Evolutionary conservation across 2,329 filamentous ascomycete species (phyloP), one percentile per base, ranked within the genome.

Genomic region (Beauveria sp.): DNA sequence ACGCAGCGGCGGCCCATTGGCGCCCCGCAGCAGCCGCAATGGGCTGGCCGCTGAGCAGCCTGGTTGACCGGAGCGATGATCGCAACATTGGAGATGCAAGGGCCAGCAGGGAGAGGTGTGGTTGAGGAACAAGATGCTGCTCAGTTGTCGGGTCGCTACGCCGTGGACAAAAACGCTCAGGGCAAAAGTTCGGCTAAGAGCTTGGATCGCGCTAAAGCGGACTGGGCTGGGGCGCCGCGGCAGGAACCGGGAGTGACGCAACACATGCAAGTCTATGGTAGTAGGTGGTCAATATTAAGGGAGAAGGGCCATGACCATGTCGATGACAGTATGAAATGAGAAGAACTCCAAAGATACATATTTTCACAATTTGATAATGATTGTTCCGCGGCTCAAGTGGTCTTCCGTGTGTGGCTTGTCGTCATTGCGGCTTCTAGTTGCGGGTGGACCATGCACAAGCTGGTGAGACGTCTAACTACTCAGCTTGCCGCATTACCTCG

Each of bases 31-130:
- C 75, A 69, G 80, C 77, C 73, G 77, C 77, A 72, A 77, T 69
- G 70, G 82, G 77, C 76, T 77, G 80, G 73, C 77, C 76, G 76
- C 80, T 77, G 73, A 85, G 75, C 70, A 80, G 78, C 79, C 79
- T 84, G 72, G 81, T 81, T 74, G 84, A 85, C 78, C 80, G 83
- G 78, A 87, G 77, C 75, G 84, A 86, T 75, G 83, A 84, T 79
- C 84, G 85, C 82, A 88, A 81, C 85, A 88, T 88, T 79, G 79
- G 77, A 78, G 37, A 77, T 79, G 74, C 72, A 73, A 75, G 75
- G 74, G 74, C 76, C 72, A 71, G 70, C 71, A 68, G 69, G 72
- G 67, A 68, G 66, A 67, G 70, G 66, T 41, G 47, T 54, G 57
- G 30, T 68, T 66, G 69, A 69, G 66, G 66, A 67, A 67, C 57